Evolutionary conservation across 192 early-diverging fungal species (phyloP), one percentile per base, ranked within the genome.

Genomic region (Umbelopsis isabellina): DNA sequence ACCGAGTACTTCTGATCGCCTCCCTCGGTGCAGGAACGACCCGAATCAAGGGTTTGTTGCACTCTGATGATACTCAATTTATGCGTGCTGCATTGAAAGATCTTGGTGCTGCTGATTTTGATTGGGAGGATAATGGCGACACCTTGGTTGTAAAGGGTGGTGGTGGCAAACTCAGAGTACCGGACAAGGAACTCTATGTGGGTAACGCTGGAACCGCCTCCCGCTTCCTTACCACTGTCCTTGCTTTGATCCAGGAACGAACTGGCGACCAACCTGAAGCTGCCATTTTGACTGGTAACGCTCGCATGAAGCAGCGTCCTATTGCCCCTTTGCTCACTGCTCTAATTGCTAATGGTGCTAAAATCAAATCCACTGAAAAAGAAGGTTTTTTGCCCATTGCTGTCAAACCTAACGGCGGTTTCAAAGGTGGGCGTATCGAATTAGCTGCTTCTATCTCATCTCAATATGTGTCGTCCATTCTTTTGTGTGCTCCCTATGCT

Each of bases 201-300:
- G 97, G 97, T 52, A 99, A 99, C 74, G 97, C 97, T 15, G 97
- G 97, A 51, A 99, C 97, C 4, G 97, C 97, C 2, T 88, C 95
- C 20, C 91, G 97, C 35, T 99, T 99, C 85, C 83, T 99, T 58
- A 92, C 96, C 23, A 90, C 95, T 0, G 89, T 97, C 11, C 89
- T 88, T 27, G 90, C 93, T 21, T 83, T 98, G 22, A 87, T 95
- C 13, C 80, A 85, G 46, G 76, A 82, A 7, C 70, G 74, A 2
- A 47, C 71, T 12, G 67, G 65, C 25, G 49, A 70, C 49, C 64
- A 81, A 15, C 77, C 73, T 21, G 49, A 69, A 3, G 21, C 65
- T 11, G 89, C 90, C 0, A 83, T 94, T 52, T 78, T 98, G 50
- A 98, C 97, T 2, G 97, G 96, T 64, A 99, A 98, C 72, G 89